phyloP scores from a whole-genome alignment of 768 basidiomycete species.

The Hortiboletus flavorubellus region DNA sequence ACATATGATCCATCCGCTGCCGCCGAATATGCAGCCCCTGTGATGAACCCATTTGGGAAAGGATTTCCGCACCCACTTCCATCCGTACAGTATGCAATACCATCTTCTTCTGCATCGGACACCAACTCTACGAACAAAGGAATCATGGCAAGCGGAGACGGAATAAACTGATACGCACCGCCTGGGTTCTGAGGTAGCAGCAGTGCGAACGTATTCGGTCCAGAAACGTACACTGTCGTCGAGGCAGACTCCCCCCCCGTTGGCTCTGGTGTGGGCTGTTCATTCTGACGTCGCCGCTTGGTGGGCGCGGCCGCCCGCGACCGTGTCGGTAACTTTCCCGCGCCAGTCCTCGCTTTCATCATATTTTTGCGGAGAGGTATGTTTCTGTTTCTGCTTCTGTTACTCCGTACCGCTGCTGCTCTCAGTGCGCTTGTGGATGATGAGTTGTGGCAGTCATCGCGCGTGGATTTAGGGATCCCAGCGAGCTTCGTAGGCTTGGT shows the following conservation, averaged over 20 bases:
- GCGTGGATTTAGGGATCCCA: neutral
- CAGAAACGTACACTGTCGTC: conserved; percentile 37
- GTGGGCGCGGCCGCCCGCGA: conserved; percentile 15
- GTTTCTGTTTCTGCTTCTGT: neutral
- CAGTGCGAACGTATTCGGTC: conserved; percentile 32
- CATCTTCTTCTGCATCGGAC: conserved; percentile 39
- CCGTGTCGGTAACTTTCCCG: neutral
- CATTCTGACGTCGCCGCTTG: conserved; percentile 20
- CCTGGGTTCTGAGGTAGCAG: conserved; percentile 31
- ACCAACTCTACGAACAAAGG: conserved; percentile 30
- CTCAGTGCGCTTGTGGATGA: neutral
- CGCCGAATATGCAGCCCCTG: conserved; percentile 32
- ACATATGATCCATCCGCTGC: conserved; percentile 39
- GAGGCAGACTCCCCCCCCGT: conserved; percentile 32
- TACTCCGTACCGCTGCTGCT: neutral
- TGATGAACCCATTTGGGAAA: conserved; percentile 37
- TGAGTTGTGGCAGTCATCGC: neutral
- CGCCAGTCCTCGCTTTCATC: neutral
- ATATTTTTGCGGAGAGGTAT: neutral
- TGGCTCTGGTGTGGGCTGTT: conserved; percentile 38
- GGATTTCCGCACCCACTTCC: conserved; percentile 26
- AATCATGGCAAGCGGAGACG: neutral
- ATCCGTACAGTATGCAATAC: conserved; percentile 35
- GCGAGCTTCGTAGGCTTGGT: neutral
- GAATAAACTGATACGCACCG: conserved; percentile 23